Conservation (phyloP, 441 rosid genomes). For the Jatropha multifida region DNA sequence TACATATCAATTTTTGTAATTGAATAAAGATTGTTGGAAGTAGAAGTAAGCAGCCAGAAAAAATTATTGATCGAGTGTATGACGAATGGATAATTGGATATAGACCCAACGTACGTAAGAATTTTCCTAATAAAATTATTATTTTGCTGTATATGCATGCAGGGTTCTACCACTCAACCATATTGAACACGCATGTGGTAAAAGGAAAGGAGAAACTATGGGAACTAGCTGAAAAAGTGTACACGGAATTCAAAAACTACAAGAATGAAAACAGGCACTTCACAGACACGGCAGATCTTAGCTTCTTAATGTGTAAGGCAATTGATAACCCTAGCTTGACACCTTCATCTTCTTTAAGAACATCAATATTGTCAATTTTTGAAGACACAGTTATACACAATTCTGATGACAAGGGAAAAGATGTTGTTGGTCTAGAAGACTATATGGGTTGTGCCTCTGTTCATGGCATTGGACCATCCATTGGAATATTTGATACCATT, state of each 20-base stretch:
- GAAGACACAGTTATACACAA: constrained; percentile 59
- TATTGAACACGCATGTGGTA: constrained; percentile 42
- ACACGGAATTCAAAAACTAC: constrained; percentile 29
- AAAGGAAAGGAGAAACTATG: constrained; percentile 40
- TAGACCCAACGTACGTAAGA: too few relatives aligned
- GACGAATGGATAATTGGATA: too few relatives aligned
- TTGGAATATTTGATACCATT: constrained; percentile 64
- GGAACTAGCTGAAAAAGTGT: constrained; percentile 42
- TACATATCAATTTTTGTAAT: too few relatives aligned
- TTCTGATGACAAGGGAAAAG: constrained; percentile 21
- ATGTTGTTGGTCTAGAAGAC: constrained; percentile 46
- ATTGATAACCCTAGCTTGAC: constrained; percentile 72
- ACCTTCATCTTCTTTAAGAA: constrained; percentile 57
- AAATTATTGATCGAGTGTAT: too few relatives aligned
- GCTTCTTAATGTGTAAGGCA: constrained; percentile 78
- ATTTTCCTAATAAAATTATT: too few relatives aligned
- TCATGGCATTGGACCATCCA: constrained; percentile 74
- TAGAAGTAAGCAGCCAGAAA: too few relatives aligned
- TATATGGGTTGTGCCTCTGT: constrained; percentile 67
- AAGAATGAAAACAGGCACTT: constrained; percentile 46
- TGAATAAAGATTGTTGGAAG: too few relatives aligned
- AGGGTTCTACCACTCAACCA: constrained; percentile 58
- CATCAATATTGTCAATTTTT: constrained; percentile 63
- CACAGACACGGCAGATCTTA: constrained; percentile 73
- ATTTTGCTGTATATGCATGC: not conserved